These are phyloP conservation scores for Lepidium didymum DNA, from an alignment of 345 rosid species.

Conservation along the genomic window DNA sequence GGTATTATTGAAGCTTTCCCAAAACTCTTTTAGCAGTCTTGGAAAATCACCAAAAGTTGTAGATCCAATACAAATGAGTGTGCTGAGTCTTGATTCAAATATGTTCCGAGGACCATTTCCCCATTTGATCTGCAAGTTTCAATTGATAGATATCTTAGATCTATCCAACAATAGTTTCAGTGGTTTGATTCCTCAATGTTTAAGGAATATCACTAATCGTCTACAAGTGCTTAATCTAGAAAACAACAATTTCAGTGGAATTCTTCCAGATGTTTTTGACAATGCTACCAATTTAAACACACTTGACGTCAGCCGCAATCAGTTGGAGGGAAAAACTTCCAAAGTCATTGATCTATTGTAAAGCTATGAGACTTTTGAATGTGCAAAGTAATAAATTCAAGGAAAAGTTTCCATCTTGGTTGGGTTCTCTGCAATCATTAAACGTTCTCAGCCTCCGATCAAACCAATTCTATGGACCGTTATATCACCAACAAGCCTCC, in stretches of 20 bases:
- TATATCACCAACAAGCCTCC: too few relatives aligned
- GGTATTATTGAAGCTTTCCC: neutral
- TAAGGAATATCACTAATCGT: neutral
- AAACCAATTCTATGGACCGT: too few relatives aligned
- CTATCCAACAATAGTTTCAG: neutral
- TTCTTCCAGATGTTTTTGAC: neutral
- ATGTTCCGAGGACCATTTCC: neutral
- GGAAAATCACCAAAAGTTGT: neutral
- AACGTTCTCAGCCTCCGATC: too few relatives aligned
- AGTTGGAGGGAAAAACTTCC: neutral
- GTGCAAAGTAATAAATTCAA: neutral
- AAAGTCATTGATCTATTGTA: neutral
- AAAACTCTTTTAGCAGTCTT: neutral
- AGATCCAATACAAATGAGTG: neutral
- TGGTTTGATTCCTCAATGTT: neutral
- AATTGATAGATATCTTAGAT: neutral
- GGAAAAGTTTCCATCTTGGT: neutral
- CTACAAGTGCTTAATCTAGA: neutral
- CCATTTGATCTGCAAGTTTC: neutral
- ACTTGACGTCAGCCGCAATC: neutral
- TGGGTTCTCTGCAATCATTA: neutral
- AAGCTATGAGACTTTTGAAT: neutral
- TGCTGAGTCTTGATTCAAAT: neutral
- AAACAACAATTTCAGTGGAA: neutral
- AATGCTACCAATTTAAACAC: neutral